Base-by-base conservation (phyloP, 1,139 yeast genomes). In the Protomyces lactucae-debilis region DNA sequence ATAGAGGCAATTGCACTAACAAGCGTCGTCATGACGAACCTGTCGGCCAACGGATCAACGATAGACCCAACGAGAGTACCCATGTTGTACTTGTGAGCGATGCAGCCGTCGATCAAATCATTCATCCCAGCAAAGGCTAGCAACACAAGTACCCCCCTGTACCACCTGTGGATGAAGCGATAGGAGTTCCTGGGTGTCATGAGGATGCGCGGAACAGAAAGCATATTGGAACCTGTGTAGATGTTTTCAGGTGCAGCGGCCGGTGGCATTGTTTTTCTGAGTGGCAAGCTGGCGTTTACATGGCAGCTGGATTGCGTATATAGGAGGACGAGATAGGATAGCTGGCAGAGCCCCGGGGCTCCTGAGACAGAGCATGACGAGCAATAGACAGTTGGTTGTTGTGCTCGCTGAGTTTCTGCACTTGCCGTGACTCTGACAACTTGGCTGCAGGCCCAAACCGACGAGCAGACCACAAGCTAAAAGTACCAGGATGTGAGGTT, bases 21-120 rank as follows among this genome's bases (percentile, higher is more conserved):
- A 64, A 96, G 84, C 0, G 88, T 84, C 53, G 95, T 83, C 97
- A 95, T 90, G 55, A 95, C 78, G 28, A 89, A 79, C 74, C 95
- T 95, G 73, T 95, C 99, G 0, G 99, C 99, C 78, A 91, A 81
- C 0, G 99, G 99, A 72, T 95, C 99, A 52, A 95, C 78, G 23
- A 95, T 86, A 0, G 97, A 87, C 0, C 99, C 99, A 3, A 92
- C 82, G 1, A 88, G 86, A 0, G 96, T 85, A 71, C 85, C 83
- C 82, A 87, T 79, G 65, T 90, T 85, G 78, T 76, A 93, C 67
- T 76, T 82, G 64, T 99, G 80, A 8, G 99, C 99, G 69, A 95
- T 83, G 72, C 77, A 88, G 0, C 99, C 99, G 74, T 95, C 99
- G 28, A 92, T 76, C 70, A 88, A 86, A 74, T 95, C 99, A 0